Base-by-base conservation (phyloP, 345 rosid species). In the Eucalyptus regnans region DNA sequence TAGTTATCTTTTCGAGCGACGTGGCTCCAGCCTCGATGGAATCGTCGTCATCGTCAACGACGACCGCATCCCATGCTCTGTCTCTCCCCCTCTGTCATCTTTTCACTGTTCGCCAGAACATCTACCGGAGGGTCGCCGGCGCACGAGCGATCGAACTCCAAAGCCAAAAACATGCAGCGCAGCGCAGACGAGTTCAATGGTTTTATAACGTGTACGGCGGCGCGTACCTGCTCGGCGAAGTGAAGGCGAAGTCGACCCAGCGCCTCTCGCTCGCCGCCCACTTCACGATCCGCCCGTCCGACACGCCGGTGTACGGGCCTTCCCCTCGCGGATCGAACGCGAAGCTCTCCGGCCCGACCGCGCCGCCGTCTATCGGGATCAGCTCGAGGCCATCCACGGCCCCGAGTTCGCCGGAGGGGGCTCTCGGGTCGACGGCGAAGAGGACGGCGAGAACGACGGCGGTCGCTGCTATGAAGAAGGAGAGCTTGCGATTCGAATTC, bases 291-390 rank as follows among this genome's bases (percentile, higher is more conserved):
- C 95, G 90, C 54, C 96, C 95, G 37, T 92, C 94, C 4, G 95
- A 93, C 46, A 93, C 62, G 66, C 96, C 92, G 6, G 91, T 92
- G 88, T 92, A 94, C 20, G 95, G 95, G 1, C 96, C 96, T 1
- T 60, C 87, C 8, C 94, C 95, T 25, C 62, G 83, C 9, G 88
- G 88, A 66, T 92, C 92, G 81, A 94, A 94, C 11, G 93, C 93
- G 60, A 93, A 88, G 88, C 96, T 93, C 90, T 94, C 96, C 12
- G 96, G 93, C 52, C 96, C 95, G 27, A 89, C 29, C 2, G 93
- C 94, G 16, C 90, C 91, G 49, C n/a, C 54, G 49, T n/a, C 83
- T 15, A 93, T 41, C 14, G 87, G 90, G 54, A 91, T 14, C 17
- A 58, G 22, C 56, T 83, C 88, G 16, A 37, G 71, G 60, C 87